A percentile compares a stretch with the other conserved stretches of the same genome.
Conservation (phyloP, 441 rosid species). For the Aquilaria agallochum region DNA sequence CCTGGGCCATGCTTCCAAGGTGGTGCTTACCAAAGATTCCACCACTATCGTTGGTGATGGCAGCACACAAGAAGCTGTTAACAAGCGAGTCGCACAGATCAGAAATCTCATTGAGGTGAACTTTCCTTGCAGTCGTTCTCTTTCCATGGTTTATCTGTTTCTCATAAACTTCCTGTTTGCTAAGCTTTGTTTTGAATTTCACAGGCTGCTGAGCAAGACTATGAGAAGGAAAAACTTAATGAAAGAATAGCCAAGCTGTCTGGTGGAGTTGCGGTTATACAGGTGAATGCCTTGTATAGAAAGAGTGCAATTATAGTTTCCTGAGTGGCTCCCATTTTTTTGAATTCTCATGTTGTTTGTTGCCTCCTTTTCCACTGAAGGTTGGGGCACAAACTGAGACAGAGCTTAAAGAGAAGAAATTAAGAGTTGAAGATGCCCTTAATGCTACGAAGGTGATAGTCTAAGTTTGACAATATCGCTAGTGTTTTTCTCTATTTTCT, state of each 20-base stretch:
- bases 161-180: not conserved
- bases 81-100: constrained; percentile 81
- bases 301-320: not conserved
- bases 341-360: too few relatives aligned
- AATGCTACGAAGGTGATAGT: constrained; percentile 82
- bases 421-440: constrained; percentile 97
- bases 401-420: constrained; percentile 91
- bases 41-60: constrained; percentile 93
- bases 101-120: constrained; percentile 79
- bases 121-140: not conserved
- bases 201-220: constrained; percentile 91
- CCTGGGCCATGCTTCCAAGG: constrained; percentile 77
- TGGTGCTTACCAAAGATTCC: constrained; percentile 82
- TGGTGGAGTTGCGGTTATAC: constrained; percentile 93
- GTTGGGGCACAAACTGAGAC: constrained; percentile 99
- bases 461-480: too few relatives aligned
- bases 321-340: too few relatives aligned
- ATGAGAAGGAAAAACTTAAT: constrained; percentile 83
- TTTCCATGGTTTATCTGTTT: not conserved
- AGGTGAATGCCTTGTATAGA: constrained; percentile 35
- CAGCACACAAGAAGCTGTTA: constrained; percentile 84
- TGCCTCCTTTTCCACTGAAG: constrained; percentile 19
- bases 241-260: constrained; percentile 93
- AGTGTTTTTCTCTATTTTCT: not conserved
- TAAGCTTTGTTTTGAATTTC: constrained; percentile 1